These are phyloP conservation scores for Puccinia polysora DNA, from an alignment of 1,284 basidiomycete genomes.

Conservation along the genomic window DNA sequence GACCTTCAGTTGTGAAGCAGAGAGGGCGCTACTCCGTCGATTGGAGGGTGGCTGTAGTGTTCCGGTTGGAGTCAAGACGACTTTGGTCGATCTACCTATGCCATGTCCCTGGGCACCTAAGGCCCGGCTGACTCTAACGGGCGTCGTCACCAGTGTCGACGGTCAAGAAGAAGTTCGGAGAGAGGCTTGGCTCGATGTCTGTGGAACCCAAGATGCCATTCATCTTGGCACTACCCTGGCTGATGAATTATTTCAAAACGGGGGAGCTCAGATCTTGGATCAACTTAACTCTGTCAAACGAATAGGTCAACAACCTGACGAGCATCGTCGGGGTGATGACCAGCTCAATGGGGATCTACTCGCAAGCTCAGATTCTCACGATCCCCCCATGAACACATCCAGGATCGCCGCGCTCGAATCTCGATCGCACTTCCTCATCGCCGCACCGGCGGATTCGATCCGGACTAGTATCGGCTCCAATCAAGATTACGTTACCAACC, in stretches of 20 bases:
- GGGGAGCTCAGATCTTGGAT: conserved; percentile 71
- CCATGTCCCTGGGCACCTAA: conserved; percentile 47
- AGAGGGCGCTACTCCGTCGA: conserved; percentile 77
- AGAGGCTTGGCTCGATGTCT: conserved; percentile 60
- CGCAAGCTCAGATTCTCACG: not conserved
- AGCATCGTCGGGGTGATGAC: not conserved
- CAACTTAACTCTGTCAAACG: conserved; percentile 58
- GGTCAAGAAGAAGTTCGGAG: conserved; percentile 68
- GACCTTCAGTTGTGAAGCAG: conserved; percentile 70
- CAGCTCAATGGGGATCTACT: not conserved
- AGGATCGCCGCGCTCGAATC: conserved; percentile 30
- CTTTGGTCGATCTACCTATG: conserved; percentile 46
- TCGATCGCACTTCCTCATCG: conserved; percentile 12
- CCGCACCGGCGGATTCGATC: conserved; percentile 33
- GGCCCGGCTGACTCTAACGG: conserved; percentile 63
- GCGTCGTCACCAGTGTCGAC: conserved; percentile 72
- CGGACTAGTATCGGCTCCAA: conserved; percentile 29
- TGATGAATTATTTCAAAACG: conserved; percentile 61
- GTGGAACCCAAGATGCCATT: conserved; percentile 63
- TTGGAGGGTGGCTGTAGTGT: conserved; percentile 96
- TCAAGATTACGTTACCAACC: conserved; percentile 8
- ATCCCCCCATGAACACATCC: conserved; percentile 23
- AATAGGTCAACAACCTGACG: not conserved
- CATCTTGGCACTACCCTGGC: conserved; percentile 66
- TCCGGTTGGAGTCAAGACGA: conserved; percentile 78